Evolutionary conservation across 1,139 yeast genomes (phyloP).

Genomic region (Insectozyma bohioensis): DNA sequence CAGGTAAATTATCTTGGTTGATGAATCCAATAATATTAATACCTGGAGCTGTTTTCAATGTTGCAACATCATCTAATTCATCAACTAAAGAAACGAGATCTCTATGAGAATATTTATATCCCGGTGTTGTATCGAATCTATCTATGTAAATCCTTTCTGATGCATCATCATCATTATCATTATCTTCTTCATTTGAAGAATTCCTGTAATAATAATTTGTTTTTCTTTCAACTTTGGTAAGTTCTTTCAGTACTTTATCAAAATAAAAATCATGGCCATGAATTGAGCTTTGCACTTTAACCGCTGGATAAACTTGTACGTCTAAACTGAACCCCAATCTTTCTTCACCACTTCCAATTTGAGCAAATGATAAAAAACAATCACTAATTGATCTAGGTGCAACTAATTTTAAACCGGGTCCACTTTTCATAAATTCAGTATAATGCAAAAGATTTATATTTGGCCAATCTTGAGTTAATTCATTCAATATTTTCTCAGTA

Average conservation of each 20-base stretch:
- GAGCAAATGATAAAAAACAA: conserved; percentile 41
- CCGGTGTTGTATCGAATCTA: conserved; percentile 24
- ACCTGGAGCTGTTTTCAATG: conserved; percentile 46
- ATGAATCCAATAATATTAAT: conserved; percentile 69
- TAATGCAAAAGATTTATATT: conserved; percentile 13
- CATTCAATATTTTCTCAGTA: conserved; percentile 17
- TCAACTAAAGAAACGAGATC: conserved; percentile 39
- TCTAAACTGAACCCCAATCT: conserved; percentile 22
- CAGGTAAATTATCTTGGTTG: conserved; percentile 45
- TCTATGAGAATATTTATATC: conserved; percentile 66
- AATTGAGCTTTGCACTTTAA: conserved; percentile 42
- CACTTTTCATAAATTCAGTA: conserved; percentile 12
- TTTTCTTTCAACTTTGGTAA: conserved; percentile 19
- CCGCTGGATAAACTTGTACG: conserved; percentile 69
- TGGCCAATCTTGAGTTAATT: conserved; percentile 15
- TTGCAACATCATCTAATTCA: conserved; percentile 42
- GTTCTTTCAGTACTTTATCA: conserved; percentile 12
- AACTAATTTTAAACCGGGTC: conserved; percentile 33
- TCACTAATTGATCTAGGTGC: conserved; percentile 36
- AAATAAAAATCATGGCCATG: conserved; percentile 33
- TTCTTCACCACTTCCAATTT: conserved; percentile 16
- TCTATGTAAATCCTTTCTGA: conserved; percentile 1
- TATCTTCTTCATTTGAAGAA: conserved; percentile 16
- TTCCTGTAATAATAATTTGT: conserved; percentile 23
- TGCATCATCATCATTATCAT: conserved; percentile 15